Evolutionary conservation across 768 basidiomycete species (phyloP), one percentile per base, ranked within the genome.

Genomic region (Tubosaeta sp.): DNA sequence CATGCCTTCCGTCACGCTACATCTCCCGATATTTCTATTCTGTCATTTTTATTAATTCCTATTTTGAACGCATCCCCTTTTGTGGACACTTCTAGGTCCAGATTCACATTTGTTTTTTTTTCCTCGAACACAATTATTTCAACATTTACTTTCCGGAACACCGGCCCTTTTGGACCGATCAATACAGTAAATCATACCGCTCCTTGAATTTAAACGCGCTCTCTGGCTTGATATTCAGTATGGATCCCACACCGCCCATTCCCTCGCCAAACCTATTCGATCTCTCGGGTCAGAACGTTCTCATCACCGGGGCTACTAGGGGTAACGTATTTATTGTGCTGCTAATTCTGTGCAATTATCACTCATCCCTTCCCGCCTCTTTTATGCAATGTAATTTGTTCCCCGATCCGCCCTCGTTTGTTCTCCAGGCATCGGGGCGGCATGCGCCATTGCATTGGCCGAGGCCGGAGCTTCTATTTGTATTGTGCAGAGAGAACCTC

Each of bases 251-350:
- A 34, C 81, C 83, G 24, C 56, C 68, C 30, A 55, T 71, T 62
- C 75, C 69, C 59, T 71, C 82, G 12, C 78, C 69, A 54, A 68
- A 74, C 32, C 79, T 93, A 44, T 91, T 91, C 69, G 77, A 79
- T 51, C 80, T 93, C 61, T 64, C 69, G 3, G 81, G 82, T 51
- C 74, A 83, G 63, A 85, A 79, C 51, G 87, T 79, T 31, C 82
- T 92, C 69, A 79, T 93, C 62, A 92, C 90, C 34, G 90, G 90
- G 54, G 86, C 84, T 29, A 82, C 86, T 21, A 76, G 89, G 68
- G 89, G 87, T 86, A 66, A 66, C 54, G 71, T 69, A 61, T 34
- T 59, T 55, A 52, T 56, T 65, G 46, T 47, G 22, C 34, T 50
- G n/a, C n/a, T n/a, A n/a, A n/a, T n/a, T n/a, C n/a, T n/a, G 34